Evolutionary conservation across 78 protist species (phyloP).

Genomic region (Pelomyxa schiedti): DNA sequence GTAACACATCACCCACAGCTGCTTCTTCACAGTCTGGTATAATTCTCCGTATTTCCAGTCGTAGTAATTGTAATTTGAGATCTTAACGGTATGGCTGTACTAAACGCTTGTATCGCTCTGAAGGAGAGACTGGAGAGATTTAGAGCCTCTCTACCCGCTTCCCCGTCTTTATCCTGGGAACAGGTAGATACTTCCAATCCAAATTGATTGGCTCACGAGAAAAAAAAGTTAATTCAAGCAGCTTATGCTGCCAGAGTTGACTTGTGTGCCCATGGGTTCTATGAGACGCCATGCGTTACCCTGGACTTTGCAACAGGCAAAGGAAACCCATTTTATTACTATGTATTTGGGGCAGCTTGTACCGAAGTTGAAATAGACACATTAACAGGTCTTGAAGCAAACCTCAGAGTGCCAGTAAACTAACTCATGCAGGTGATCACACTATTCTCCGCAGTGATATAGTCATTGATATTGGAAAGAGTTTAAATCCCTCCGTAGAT

Average conservation of each 20-base stretch:
- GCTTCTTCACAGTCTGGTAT: slow-evolving; percentile 47
- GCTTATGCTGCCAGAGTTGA: slow-evolving; percentile 68
- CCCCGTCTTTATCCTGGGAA: too few relatives aligned
- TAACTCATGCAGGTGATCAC: slow-evolving; percentile 30
- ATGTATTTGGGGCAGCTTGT: slow-evolving; percentile 68
- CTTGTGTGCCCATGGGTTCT: slow-evolving; percentile 82
- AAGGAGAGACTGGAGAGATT: slow-evolving; percentile 56
- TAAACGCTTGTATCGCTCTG: slow-evolving; percentile 78
- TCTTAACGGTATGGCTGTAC: slow-evolving; percentile 85
- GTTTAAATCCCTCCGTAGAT: slow-evolving; percentile 87
- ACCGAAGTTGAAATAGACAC: slow-evolving; percentile 85
- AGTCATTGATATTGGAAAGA: slow-evolving; percentile 85
- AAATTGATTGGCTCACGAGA: too few relatives aligned
- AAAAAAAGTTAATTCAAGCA: slow-evolving; percentile 6
- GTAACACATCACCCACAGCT: slow-evolving; percentile 86
- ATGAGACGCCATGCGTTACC: slow-evolving; percentile 43
- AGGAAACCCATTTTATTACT: slow-evolving; percentile 59
- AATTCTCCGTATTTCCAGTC: too few relatives aligned
- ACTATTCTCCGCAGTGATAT: slow-evolving; percentile 58
- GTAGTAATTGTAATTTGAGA: too few relatives aligned
- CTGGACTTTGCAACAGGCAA: slow-evolving; percentile 13
- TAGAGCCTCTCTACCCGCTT: too few relatives aligned
- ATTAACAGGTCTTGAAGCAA: too few relatives aligned
- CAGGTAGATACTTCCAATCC: too few relatives aligned
- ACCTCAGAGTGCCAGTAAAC: too few relatives aligned